phyloP scores from a whole-genome alignment of 1,284 basidiomycete genomes.

The Pseudozyma pruni region DNA sequence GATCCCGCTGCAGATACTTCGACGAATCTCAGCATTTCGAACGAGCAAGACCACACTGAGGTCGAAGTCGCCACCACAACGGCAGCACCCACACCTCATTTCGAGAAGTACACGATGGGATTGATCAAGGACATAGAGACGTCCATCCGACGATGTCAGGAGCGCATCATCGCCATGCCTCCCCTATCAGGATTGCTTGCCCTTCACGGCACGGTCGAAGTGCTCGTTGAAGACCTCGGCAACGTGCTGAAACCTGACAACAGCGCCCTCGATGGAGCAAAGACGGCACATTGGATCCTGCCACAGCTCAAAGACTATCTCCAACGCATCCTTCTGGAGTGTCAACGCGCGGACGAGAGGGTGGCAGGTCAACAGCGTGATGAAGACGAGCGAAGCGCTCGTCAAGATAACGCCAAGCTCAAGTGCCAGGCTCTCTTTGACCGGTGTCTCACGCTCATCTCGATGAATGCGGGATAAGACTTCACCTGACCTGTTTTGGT shows the following conservation, averaged over 20 bases:
- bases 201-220: background rate
- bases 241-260: background rate
- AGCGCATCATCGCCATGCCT: background rate
- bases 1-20: too few species aligned
- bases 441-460: conserved; percentile 20
- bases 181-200: background rate
- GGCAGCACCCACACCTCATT: background rate
- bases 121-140: conserved; percentile 7
- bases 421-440: conserved; percentile 14
- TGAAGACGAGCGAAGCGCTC: background rate
- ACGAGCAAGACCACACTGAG: too few species aligned
- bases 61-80: too few species aligned
- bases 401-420: conserved; percentile 1
- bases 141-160: conserved; percentile 7
- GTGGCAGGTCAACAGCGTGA: background rate
- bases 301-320: conserved; percentile 11
- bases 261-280: background rate
- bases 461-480: conserved; percentile 4
- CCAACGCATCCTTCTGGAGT: conserved; percentile 1
- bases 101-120: background rate
- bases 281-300: conserved; percentile 3
- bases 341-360: conserved; percentile 4
- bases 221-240: conserved; percentile 5
- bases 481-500: too few species aligned
- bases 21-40: too few species aligned